phyloP scores from a whole-genome alignment of 2,329 filamentous ascomycete genomes.

The Monosporascus sp. region DNA sequence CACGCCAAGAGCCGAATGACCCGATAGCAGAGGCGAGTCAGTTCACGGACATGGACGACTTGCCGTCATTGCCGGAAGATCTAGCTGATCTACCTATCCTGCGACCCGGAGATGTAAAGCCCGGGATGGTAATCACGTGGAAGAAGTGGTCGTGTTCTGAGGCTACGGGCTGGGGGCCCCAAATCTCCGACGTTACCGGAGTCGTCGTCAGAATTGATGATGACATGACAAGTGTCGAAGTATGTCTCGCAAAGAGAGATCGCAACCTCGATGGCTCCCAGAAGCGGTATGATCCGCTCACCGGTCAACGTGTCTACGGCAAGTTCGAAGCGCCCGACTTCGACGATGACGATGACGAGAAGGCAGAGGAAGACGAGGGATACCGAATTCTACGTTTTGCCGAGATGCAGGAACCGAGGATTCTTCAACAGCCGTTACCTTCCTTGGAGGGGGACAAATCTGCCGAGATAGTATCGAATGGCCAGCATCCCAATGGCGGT shows the following conservation, averaged over 20 bases:
- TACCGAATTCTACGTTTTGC: slow-evolving; percentile 52
- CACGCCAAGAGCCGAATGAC: slow-evolving; percentile 20
- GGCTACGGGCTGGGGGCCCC: slow-evolving; percentile 61
- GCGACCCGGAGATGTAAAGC: slow-evolving; percentile 38
- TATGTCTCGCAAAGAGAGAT: slow-evolving; percentile 67
- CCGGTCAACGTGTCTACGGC: slow-evolving; percentile 68
- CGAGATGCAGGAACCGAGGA: slow-evolving; percentile 63
- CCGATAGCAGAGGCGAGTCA: slow-evolving; percentile 33
- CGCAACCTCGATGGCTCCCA: slow-evolving; percentile 49
- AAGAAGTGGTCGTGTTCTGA: slow-evolving; percentile 57
- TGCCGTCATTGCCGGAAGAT: slow-evolving; percentile 58
- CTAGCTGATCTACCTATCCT: slow-evolving; percentile 47
- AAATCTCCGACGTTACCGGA: slow-evolving; percentile 59
- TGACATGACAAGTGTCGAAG: slow-evolving; percentile 44
- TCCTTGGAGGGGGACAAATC: slow-evolving; percentile 1
- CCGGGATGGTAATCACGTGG: slow-evolving; percentile 65
- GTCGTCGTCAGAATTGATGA: slow-evolving; percentile 53
- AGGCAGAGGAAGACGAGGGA: slow-evolving; percentile 51
- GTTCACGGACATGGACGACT: slow-evolving; percentile 49
- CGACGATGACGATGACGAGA: slow-evolving; percentile 52
- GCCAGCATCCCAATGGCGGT: neutral
- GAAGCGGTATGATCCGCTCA: slow-evolving; percentile 57
- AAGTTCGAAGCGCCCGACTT: slow-evolving; percentile 70
- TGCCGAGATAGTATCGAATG: neutral
- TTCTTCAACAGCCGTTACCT: slow-evolving; percentile 45